Conservation (phyloP, 176 grass and related monocot species). For the Pharus latifolius region DNA sequence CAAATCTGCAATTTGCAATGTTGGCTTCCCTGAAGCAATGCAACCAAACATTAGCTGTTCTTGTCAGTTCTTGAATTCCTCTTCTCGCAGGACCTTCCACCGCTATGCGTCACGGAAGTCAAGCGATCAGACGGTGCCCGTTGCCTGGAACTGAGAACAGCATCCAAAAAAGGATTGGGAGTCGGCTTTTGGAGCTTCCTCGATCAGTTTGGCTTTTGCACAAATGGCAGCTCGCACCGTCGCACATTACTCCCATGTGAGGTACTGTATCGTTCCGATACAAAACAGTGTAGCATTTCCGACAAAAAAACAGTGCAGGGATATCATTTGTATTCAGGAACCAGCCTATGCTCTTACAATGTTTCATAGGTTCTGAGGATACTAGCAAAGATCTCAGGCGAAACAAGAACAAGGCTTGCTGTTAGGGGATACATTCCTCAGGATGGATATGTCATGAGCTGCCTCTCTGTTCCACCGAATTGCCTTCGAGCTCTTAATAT, state of each 20-base stretch:
- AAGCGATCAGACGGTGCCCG: constrained; percentile 14
- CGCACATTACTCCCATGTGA: constrained; percentile 23
- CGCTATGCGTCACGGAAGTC: neutral
- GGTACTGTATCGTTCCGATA: constrained; percentile 17
- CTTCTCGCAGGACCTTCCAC: constrained; percentile 19
- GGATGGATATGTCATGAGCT: constrained; percentile 42
- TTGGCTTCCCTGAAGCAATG: neutral
- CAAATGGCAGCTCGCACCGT: neutral
- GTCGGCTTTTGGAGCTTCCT: constrained; percentile 31
- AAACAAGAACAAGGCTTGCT: constrained; percentile 34
- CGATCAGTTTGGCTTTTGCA: constrained; percentile 21
- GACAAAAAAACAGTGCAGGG: neutral
- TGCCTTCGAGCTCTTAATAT: constrained; percentile 39
- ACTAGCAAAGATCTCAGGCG: constrained; percentile 28
- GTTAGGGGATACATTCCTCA: constrained; percentile 51
- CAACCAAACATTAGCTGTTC: neutral
- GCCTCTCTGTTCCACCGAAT: constrained; percentile 48
- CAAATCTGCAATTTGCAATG: neutral
- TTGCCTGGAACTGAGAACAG: constrained; percentile 23
- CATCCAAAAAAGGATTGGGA: constrained; percentile 1
- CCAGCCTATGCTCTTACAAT: neutral
- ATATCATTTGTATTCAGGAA: neutral
- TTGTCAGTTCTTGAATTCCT: neutral
- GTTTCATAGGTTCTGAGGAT: constrained; percentile 47
- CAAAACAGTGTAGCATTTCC: neutral